Base-by-base conservation (phyloP, 2,329 filamentous ascomycete species). In the Monilinia fructigena region DNA sequence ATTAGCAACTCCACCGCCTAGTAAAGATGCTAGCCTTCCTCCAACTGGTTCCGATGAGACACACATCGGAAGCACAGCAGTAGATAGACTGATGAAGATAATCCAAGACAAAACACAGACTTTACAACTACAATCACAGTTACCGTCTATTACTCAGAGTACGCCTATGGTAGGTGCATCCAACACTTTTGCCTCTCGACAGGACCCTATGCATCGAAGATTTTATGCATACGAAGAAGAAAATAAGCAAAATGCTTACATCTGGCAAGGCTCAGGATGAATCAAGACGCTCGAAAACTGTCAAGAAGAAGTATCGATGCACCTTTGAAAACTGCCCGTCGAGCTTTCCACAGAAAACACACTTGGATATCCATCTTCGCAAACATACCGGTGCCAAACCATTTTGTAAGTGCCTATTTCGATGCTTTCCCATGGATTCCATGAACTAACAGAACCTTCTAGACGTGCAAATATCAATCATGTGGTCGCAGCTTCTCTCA, bases 351-450 rank as follows among this genome's bases (percentile, higher is more conserved):
- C 94, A 98, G 76, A 96, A 94, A 79, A 97, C 93, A 1, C 94
- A 98, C 73, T 83, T 97, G 14, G 90, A 95, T 68, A 97, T 96
- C 59, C 95, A 99, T 77, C 88, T 86, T 55, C 85, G 93, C 70
- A 89, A 90, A 5, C 95, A 99, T 78, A 97, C 92, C 2, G 95
- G 95, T 20, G 87, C 90, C 64, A 95, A 93, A 76, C 94, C 94
- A 68, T 97, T 94, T 94, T 76, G 90, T 96, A 81, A 82, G 91
- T 81, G 4, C 48, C 14, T 45, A 11, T 14, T 28, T n/a, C 18
- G 26, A 23, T 10, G 4, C 48, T 10, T 12, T 31, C 14, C 6
- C 2, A 26, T 0, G 2, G 4, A n/a, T 55, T 10, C 6, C 8
- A 18, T 18, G 11, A 42, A 23, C 58, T 66, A 62, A 62, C n/a